A percentile compares a stretch with the other conserved stretches of the same genome.
Evolutionary conservation across 129 eudicot species (phyloP).

Genomic region (Flaveria robusta): DNA sequence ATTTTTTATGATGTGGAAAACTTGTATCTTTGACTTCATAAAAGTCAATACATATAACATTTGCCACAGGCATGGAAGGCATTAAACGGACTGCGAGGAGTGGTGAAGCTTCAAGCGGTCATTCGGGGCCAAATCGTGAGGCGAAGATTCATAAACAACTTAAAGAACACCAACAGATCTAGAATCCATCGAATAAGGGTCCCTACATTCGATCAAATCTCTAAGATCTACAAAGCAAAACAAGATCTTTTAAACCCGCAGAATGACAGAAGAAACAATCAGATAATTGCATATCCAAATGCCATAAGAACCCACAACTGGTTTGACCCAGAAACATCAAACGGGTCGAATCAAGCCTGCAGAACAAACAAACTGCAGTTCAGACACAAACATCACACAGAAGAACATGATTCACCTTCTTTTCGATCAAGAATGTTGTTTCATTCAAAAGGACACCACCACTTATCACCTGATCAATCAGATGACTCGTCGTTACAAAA

Average conservation of each 20-base stretch:
- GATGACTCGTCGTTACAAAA: constrained; percentile 54
- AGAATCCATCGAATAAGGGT: constrained; percentile 39
- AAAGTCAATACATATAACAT: constrained; percentile 14
- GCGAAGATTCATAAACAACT: constrained; percentile 31
- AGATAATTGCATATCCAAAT: constrained; percentile 34
- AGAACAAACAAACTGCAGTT: constrained; percentile 38
- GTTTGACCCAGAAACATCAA: constrained; percentile 33
- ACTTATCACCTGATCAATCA: constrained; percentile 37
- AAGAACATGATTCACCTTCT: constrained; percentile 50
- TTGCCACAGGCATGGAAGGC: constrained; percentile 77
- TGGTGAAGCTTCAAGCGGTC: constrained; percentile 83
- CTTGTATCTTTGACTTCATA: constrained; percentile 16
- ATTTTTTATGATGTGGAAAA: not conserved
- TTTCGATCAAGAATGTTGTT: constrained; percentile 58
- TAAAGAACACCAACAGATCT: constrained; percentile 31
- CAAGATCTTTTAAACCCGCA: constrained; percentile 31
- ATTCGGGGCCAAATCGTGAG: constrained; percentile 66
- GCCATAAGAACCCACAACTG: constrained; percentile 36
- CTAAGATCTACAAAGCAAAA: constrained; percentile 25
- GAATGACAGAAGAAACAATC: constrained; percentile 46
- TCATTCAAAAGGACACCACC: constrained; percentile 35
- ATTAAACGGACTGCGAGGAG: constrained; percentile 70
- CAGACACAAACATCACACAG: constrained; percentile 40
- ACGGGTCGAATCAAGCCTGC: constrained; percentile 17
- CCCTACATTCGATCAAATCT: constrained; percentile 38